Conservation (phyloP, 768 basidiomycete genomes). For the Auricularia sp. region DNA sequence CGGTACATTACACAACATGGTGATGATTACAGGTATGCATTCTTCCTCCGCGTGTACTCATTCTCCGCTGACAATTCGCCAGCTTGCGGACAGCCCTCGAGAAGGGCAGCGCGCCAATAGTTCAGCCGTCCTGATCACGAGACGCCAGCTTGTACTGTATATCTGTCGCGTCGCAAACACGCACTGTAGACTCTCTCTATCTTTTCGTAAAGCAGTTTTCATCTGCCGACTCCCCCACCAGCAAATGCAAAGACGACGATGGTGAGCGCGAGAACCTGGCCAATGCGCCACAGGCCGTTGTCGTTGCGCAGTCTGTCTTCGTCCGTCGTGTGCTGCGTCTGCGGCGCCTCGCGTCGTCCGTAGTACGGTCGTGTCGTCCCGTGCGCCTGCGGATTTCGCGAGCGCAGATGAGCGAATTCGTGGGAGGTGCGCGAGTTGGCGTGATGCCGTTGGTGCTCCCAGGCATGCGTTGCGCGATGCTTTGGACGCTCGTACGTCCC, state of each 20-base stretch:
- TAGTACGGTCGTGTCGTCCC: background rate
- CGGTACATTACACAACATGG: constrained; percentile 89
- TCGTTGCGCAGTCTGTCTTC: background rate
- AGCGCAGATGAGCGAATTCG: background rate
- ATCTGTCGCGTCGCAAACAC: background rate
- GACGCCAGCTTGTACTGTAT: background rate
- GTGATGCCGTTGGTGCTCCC: background rate
- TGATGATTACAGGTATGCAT: constrained; percentile 72
- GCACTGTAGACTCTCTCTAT: background rate
- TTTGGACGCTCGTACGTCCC: background rate
- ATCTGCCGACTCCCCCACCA: background rate
- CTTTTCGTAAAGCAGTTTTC: background rate
- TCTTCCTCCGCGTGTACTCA: background rate
- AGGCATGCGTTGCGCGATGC: background rate
- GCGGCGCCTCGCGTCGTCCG: background rate
- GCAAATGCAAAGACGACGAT: background rate
- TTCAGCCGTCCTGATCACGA: constrained; percentile 11
- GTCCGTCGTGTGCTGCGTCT: background rate
- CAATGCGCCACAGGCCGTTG: background rate
- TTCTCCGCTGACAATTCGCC: constrained; percentile 3
- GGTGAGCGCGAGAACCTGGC: background rate
- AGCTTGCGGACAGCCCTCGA: constrained; percentile 67
- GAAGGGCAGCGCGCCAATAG: constrained; percentile 59
- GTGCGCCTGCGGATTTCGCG: background rate
- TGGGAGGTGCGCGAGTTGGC: background rate